phyloP scores from a whole-genome alignment of 1,139 yeast species.

The Lodderomyces metapsilosis region DNA sequence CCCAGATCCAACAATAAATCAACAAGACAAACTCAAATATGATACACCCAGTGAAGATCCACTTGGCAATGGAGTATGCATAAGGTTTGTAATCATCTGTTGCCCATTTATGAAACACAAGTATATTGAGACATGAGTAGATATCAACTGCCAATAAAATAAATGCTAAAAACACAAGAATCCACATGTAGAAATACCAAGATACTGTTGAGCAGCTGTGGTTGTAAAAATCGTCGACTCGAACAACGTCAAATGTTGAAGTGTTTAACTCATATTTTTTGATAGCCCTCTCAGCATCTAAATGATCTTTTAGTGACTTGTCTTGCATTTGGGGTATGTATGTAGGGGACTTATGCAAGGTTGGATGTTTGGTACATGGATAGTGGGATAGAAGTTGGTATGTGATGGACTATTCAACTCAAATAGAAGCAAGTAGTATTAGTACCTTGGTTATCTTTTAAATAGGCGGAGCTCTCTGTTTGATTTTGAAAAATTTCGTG shows the following conservation, averaged over 20 bases:
- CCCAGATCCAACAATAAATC: slow-evolving; percentile 59
- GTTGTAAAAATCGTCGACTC: slow-evolving; percentile 52
- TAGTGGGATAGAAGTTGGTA: no score
- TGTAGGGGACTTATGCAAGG: neutral
- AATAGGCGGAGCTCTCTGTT: no score
- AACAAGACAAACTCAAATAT: slow-evolving; percentile 65
- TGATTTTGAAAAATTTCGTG: no score
- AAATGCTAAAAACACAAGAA: slow-evolving; percentile 50
- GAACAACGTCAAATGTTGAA: slow-evolving; percentile 44
- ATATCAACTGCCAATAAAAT: slow-evolving; percentile 70
- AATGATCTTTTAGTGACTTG: slow-evolving; percentile 11
- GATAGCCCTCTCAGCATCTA: slow-evolving; percentile 26
- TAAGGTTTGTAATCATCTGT: slow-evolving; percentile 52
- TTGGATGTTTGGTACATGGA: neutral
- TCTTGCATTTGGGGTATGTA: neutral
- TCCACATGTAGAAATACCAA: slow-evolving; percentile 53
- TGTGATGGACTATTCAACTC: no score
- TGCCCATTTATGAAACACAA: slow-evolving; percentile 79
- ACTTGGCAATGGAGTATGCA: slow-evolving; percentile 59
- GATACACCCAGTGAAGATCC: slow-evolving; percentile 85
- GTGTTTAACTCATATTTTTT: slow-evolving; percentile 36
- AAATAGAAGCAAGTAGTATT: neutral
- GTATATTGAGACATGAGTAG: slow-evolving; percentile 73
- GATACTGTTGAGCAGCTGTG: slow-evolving; percentile 50
- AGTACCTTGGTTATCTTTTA: no score